phyloP scores from a whole-genome alignment of 345 rosid species.

The Carallia brachiata region DNA sequence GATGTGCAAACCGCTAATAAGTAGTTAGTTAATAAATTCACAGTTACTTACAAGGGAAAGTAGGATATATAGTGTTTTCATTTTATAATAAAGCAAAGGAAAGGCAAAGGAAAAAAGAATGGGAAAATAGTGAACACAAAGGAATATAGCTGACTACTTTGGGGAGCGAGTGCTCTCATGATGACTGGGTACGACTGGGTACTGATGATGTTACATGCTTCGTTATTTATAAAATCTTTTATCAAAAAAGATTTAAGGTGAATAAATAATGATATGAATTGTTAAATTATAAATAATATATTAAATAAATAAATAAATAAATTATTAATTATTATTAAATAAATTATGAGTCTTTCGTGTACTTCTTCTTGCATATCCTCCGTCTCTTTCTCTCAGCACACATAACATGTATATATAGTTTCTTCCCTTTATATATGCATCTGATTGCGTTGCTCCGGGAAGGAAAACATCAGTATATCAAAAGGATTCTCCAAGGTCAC shows the following conservation, averaged over 20 bases:
- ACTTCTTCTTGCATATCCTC: too few species aligned
- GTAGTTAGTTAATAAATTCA: not conserved
- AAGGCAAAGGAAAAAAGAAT: not conserved
- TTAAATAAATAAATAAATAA: too few species aligned
- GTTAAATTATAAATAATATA: too few species aligned
- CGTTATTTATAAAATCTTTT: too few species aligned
- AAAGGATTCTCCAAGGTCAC: constrained; percentile 20
- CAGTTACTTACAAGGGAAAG: not conserved
- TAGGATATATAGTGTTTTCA: not conserved
- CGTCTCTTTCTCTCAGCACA: not conserved
- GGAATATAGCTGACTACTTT: not conserved
- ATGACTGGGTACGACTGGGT: not conserved
- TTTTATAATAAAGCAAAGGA: not conserved
- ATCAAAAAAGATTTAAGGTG: too few species aligned
- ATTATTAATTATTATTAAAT: too few species aligned
- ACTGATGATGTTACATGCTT: constrained; percentile 4
- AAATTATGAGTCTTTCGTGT: too few species aligned
- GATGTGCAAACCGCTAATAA: not conserved
- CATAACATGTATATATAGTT: not conserved
- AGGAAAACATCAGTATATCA: constrained; percentile 14
- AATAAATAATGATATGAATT: too few species aligned
- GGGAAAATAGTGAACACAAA: not conserved
- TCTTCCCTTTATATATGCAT: not conserved
- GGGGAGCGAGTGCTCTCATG: constrained; percentile 1
- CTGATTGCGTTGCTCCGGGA: constrained; percentile 14